phyloP scores from a whole-genome alignment of 2,329 filamentous ascomycete species.

The Aschersonia sp. region DNA sequence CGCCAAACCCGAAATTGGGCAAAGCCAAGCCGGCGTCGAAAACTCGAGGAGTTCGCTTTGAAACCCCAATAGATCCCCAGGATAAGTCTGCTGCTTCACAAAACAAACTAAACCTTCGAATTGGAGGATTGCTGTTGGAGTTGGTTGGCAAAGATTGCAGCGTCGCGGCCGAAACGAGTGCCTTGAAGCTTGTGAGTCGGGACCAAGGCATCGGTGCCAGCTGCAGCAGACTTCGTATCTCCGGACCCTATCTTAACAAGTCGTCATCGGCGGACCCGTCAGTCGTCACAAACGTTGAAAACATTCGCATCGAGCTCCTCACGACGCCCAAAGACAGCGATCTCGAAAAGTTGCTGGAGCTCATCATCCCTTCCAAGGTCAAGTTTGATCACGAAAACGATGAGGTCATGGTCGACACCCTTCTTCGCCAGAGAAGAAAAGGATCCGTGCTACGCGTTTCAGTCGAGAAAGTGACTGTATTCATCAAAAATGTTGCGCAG shows the following conservation, averaged over 20 bases:
- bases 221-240: constrained; percentile 61
- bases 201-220: constrained; percentile 56
- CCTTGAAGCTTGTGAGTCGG: constrained; percentile 67
- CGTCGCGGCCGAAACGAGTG: constrained; percentile 59
- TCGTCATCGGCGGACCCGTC: constrained; percentile 38
- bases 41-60: constrained; percentile 42
- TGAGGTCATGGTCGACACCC: constrained; percentile 86
- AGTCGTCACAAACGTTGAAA: constrained; percentile 45
- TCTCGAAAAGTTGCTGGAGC: constrained; percentile 63
- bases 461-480: constrained; percentile 47
- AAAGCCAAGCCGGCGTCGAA: constrained; percentile 26
- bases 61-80: constrained; percentile 33
- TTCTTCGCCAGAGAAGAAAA: constrained; percentile 74
- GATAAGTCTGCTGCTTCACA: constrained; percentile 31
- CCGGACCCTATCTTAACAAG: constrained; percentile 50
- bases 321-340: constrained; percentile 63
- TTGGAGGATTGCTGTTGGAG: constrained; percentile 63
- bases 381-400: constrained; percentile 76
- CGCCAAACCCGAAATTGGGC: constrained; percentile 24
- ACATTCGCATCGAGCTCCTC: constrained; percentile 59
- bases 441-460: constrained; percentile 65
- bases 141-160: constrained; percentile 68
- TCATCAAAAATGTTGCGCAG: constrained; percentile 47
- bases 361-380: constrained; percentile 84
- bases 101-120: constrained; percentile 59